These are phyloP conservation scores for Scalesia atractyloides DNA, from an alignment of 129 eudicot species.

Conservation along the genomic window DNA sequence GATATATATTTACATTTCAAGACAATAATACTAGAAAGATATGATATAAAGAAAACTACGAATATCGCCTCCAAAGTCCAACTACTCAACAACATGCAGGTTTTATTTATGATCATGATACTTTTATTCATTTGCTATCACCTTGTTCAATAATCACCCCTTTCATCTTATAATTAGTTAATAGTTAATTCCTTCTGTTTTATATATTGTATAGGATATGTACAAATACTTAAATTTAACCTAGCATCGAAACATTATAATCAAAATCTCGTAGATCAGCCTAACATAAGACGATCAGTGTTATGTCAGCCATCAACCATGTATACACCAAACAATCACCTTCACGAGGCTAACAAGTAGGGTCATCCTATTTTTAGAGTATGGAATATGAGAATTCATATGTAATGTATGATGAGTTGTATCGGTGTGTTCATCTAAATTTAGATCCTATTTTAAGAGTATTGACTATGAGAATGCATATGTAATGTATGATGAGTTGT, in stretches of 20 bases:
- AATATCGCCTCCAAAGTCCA: not conserved
- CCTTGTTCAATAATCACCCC: not conserved
- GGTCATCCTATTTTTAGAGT: no score
- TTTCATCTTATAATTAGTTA: no score
- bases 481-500: no score
- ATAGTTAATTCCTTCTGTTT: not conserved
- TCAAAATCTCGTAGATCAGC: not conserved
- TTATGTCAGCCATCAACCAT: not conserved
- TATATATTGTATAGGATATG: not conserved
- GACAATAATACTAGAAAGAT: not conserved
- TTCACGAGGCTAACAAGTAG: no score
- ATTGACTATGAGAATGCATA: no score
- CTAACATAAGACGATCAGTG: not conserved
- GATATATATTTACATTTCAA: not conserved
- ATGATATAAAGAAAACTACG: not conserved
- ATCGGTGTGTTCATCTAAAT: no score
- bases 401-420: no score
- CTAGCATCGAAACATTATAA: not conserved
- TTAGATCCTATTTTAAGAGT: no score
- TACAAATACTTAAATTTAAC: not conserved
- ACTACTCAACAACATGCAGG: not conserved
- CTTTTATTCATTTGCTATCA: not conserved
- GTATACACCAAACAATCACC: not conserved
- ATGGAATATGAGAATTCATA: no score
- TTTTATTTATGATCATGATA: conserved; percentile 1